Base-by-base conservation (phyloP, 306 rosid genomes). In the Carpinus viminea region DNA sequence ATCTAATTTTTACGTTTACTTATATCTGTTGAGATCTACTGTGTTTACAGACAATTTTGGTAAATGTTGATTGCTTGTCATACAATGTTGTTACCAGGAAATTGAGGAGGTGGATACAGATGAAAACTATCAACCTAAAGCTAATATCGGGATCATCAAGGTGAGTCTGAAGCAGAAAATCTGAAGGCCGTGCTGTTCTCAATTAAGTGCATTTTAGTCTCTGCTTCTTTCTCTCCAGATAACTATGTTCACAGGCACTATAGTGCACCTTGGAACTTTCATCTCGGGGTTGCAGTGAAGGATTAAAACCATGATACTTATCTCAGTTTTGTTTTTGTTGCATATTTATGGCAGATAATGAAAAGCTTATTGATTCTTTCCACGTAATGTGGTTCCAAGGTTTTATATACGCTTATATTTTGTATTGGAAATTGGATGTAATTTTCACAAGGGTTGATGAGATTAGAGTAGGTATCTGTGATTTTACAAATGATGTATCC, bases 41-140 rank as follows among this genome's bases (percentile, higher is more conserved):
- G 8, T 41, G 13, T 24, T 61, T 28, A 20, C 34, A 11, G n/a
- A 24, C 36, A 9, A 59, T 15, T 15, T 16, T 68, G 11, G 38
- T 50, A 15, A 48, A 26, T 71, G 57, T 71, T 8, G 59, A 5
- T 48, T 46, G 12, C 12, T 48, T 66, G 51, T 71, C 21, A 24
- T 16, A 71, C 15, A 1, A 46, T 28, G 43, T 50, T 48, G 20
- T 48, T 10, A 41, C 17, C 88, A 88, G 92, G 92, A 88, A 83
- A 91, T 95, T 53, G 98, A 95, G 83, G 98, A 92, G 90, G 97
- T 95, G 68, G 98, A 95, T 80, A 95, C 98, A 5, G 98, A 95
- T 77, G 97, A 91, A 83, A 94, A 91, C 73, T 95, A 88, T 87
- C 90, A 83, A 46, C 98, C 97, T 41, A 95, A 92, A 83, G 55